Evolutionary conservation across 2,329 filamentous ascomycete genomes (phyloP), one percentile per base, ranked within the genome.

Genomic region (Fulvia fulva): DNA sequence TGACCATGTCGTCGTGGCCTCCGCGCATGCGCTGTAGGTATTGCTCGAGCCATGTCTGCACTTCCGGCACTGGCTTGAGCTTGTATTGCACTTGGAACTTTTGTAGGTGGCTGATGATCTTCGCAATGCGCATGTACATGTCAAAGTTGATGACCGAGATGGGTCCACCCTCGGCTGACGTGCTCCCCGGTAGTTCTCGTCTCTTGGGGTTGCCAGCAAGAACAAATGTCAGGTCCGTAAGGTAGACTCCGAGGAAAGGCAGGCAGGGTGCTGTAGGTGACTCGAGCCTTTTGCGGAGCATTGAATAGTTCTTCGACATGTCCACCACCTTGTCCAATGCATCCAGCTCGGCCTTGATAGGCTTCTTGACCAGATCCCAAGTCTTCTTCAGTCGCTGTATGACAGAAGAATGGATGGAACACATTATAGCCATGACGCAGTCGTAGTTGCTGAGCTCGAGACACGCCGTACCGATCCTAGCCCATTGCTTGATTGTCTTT

Each of bases 371-470:
- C 12, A 87, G 74, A 55, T 97, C 94, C 94, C 94, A 99, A 0
- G 94, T 99, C 69, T 87, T 89, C 71, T 89, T 90, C 8, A 99
- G 80, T 21, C 94, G 89, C 55, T 86, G 86, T 65, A 99, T 93
- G 67, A 91, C 93, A 16, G 92, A 96, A 57, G 89, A 92, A 75
- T 96, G 96, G 51, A 99, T 77, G 9, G 90, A 92, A 78, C 92
- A 97, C 68, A 96, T 91, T 67, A 99, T 96, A 7, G 94, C 91
- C 91, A 97, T 97, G 11, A 99, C 78, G 0, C 91, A 90, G 70
- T 99, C 93, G 68, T 97, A 99, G 76, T 99, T 99, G 77, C 94
- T 88, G 25, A 97, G 82, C 69, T 94, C 90, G 5, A 95, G 79
- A 65, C 91, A 96, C 68, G 89, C 90, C 67, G 88, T 83, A 0